Base-by-base conservation (phyloP, 2,329 filamentous ascomycete genomes). In the Plenodomus lindquistii region DNA sequence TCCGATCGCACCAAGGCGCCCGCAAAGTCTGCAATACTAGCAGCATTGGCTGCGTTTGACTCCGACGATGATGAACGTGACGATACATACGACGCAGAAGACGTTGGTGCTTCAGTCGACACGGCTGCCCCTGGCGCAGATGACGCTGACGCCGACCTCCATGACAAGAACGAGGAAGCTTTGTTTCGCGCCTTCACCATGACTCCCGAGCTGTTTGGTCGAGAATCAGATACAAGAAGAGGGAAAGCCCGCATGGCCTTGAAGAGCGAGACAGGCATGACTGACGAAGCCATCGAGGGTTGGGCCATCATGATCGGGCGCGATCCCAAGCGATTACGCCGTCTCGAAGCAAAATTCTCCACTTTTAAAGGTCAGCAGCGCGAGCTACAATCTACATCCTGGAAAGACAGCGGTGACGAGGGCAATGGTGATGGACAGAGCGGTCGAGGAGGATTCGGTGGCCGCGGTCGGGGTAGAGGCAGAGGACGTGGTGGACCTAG, bases 31-130 rank as follows among this genome's bases (percentile, higher is more conserved):
- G 87, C 91, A 10, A 96, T 97, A 60, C 76, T 96, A 19, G 89
- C 92, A 2, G 93, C 93, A 0, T 82, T 97, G 2, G 90, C 91
- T 15, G 82, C 87, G 0, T 97, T 97, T 59, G 92, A 97, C 73
- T 87, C 87, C 0, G 93, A 97, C 62, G 94, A 97, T 59, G 94
- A 99, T 69, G 94, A 99, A 75, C 84, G 91, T 29, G 94, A 99
- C 70, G 94, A 99, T 70, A 97, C 93, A 0, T 99, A 99, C 67
- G 94, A 99, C 63, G 85, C 87, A 1, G 90, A 85, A 41, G 94
- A 97, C 65, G 91, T 97, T 2, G 94, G 94, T 29, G 92, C 93
- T 18, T 89, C 89, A 0, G 85, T 97, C 2, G 91, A 96, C 60
- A 79, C 81, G 16, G 78, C 76, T 1, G 74, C 75, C 4, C 70